Conservation (phyloP, 306 rosid species). For the Corylus avellana region DNA sequence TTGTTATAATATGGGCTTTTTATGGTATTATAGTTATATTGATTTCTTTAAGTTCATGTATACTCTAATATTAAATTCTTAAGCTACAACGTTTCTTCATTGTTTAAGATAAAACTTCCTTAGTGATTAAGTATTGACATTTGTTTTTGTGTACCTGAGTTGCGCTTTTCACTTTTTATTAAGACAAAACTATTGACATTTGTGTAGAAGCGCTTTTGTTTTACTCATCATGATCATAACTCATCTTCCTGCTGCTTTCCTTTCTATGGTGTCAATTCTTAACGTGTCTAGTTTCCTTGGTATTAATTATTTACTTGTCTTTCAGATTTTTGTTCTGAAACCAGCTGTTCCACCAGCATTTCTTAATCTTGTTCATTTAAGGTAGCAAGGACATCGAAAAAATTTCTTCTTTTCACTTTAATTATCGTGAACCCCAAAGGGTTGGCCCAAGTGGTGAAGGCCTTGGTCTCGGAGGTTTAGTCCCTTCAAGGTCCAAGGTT, state of each 20-base stretch:
- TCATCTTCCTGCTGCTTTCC: not conserved
- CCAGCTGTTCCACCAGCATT: conserved; percentile 96
- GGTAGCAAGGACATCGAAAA: conserved; percentile 48
- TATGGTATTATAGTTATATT: not conserved
- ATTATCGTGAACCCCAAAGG: not conserved
- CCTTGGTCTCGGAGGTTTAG: too few species aligned
- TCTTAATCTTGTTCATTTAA: conserved; percentile 77
- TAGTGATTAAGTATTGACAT: not conserved
- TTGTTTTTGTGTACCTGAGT: too few species aligned
- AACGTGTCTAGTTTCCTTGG: conserved; percentile 5
- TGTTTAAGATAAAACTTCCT: conserved; percentile 1
- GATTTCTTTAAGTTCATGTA: not conserved
- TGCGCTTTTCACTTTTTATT: too few species aligned
- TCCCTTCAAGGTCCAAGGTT: too few species aligned
- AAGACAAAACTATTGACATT: too few species aligned
- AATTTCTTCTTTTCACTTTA: conserved; percentile 15
- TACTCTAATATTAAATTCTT: conserved; percentile 2
- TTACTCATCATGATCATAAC: conserved; percentile 2
- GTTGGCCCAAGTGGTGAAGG: too few species aligned
- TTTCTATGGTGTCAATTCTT: conserved; percentile 23
- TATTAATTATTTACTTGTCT: conserved; percentile 19
- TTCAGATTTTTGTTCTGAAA: conserved; percentile 84
- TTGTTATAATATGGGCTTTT: not conserved
- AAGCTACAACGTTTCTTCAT: not conserved
- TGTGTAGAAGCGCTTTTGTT: conserved; percentile 9